Percentiles rank a stretch among this genome's conserved stretches.
Conservation (phyloP, 371 early-diverging fungal species). For the Mortierella sp. region DNA sequence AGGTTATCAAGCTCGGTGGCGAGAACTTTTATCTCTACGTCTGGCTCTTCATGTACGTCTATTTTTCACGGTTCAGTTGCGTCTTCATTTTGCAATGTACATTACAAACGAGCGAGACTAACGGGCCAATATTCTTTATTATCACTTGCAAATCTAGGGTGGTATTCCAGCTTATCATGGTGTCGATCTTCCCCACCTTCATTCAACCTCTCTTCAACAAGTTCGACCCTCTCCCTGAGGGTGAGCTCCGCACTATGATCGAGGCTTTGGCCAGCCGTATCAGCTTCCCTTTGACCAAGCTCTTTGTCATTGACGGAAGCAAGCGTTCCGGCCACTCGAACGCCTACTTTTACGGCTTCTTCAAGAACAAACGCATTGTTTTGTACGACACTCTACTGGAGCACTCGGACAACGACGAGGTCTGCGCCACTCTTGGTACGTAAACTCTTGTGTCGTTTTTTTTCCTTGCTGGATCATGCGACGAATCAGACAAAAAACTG, state of each 20-base stretch:
- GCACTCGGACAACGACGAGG: constrained; percentile 88
- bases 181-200: constrained; percentile 93
- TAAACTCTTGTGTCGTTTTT: not conserved
- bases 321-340: constrained; percentile 96
- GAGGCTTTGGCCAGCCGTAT: constrained; percentile 89
- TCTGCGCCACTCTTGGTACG: constrained; percentile 92
- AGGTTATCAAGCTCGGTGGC: constrained; percentile 88
- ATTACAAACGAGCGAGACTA: not conserved
- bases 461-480: not conserved
- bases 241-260: constrained; percentile 88
- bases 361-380: constrained; percentile 98
- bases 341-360: constrained; percentile 98
- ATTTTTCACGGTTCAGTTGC: not conserved
- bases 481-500: not conserved
- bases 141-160: constrained; percentile 66
- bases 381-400: constrained; percentile 96
- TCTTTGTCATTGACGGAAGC: constrained; percentile 97
- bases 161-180: constrained; percentile 89
- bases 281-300: constrained; percentile 94
- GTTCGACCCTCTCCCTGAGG: constrained; percentile 90
- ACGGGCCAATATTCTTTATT: constrained; percentile 6
- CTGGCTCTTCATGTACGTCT: constrained; percentile 86
- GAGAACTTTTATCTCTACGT: constrained; percentile 90
- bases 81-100: not conserved
- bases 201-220: constrained; percentile 99